A percentile compares a stretch with the other conserved stretches of the same genome.
These are phyloP conservation scores for Pleomassaria siparia DNA, from an alignment of 2,329 filamentous ascomycete genomes.

Conservation along the genomic window DNA sequence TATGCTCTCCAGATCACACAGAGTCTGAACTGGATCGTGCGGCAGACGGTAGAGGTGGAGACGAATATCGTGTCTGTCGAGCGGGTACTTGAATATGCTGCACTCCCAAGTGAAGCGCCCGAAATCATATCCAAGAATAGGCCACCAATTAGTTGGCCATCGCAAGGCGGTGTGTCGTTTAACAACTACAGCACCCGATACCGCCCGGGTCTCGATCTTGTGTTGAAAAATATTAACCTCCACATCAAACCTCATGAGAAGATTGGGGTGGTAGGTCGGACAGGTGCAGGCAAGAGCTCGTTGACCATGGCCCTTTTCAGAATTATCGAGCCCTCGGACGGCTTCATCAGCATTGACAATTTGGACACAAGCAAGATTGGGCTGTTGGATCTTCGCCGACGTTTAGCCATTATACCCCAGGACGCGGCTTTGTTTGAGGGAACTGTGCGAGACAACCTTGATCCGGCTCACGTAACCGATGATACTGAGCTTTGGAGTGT, in stretches of 20 bases:
- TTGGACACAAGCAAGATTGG: constrained; percentile 90
- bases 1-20: constrained; percentile 97
- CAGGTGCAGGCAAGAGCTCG: constrained; percentile 79
- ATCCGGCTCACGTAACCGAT: constrained; percentile 91
- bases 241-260: constrained; percentile 96
- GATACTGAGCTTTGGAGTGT: constrained; percentile 98
- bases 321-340: constrained; percentile 84
- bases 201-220: constrained; percentile 82
- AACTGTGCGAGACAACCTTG: constrained; percentile 89
- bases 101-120: constrained; percentile 87
- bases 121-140: constrained; percentile 88
- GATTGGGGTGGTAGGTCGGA: constrained; percentile 85
- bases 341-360: constrained; percentile 84
- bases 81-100: constrained; percentile 92
- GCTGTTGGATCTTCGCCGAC: constrained; percentile 80
- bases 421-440: constrained; percentile 96
- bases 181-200: constrained; percentile 94
- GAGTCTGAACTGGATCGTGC: constrained; percentile 97
- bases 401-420: constrained; percentile 95
- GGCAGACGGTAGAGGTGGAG: constrained; percentile 98
- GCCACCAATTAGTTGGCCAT: constrained; percentile 88
- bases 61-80: constrained; percentile 99
- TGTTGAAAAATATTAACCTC: constrained; percentile 88
- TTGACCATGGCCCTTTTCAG: constrained; percentile 91
- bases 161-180: constrained; percentile 84